Conservation (phyloP, 176 grass and related monocot species). For the Triticum aestivum region IWGSC_CS_RefSeq_v2.1 NC_057797.1:702624434-702624933, state of each 20-base stretch:
- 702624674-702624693: background rate
- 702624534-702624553: background rate
- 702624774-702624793: background rate
- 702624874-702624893: background rate
- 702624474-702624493: background rate
- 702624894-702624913: background rate
- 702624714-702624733: background rate
- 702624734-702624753: background rate
- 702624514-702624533: conserved; percentile 7
- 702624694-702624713: background rate
- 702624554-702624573: background rate
- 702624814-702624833: background rate
- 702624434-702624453: conserved; percentile 14
- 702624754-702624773: background rate
- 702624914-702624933: background rate
- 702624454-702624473: conserved; percentile 36
- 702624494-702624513: background rate
- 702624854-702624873: background rate
- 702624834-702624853: background rate
- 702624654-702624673: background rate
- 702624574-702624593: background rate
- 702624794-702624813: background rate
- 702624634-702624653: background rate
- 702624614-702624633: no score
- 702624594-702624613: background rate